Evolutionary conservation across 805 yeast genomes (phyloP).

Genomic region (Cyberlindnera xylosilytica): DNA sequence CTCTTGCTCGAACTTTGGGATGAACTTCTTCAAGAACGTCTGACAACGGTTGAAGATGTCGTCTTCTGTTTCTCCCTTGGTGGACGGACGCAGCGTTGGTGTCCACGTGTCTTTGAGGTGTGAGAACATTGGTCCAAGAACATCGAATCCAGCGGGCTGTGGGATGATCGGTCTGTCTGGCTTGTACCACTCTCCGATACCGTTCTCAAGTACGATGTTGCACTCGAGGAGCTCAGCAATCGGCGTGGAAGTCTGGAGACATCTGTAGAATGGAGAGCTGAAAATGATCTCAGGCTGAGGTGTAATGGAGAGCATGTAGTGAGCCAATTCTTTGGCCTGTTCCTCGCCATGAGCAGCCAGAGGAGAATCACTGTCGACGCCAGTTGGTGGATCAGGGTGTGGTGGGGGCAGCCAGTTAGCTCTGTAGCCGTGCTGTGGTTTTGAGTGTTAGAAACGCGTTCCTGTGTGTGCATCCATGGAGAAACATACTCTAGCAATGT

Average conservation of each 20-base stretch:
- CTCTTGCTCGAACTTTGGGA: constrained; percentile 52
- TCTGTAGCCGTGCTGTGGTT: constrained; percentile 76
- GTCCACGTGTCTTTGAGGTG: constrained; percentile 45
- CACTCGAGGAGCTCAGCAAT: constrained; percentile 56
- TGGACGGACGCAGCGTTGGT: constrained; percentile 57
- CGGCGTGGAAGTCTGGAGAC: constrained; percentile 79
- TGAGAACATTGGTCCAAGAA: constrained; percentile 52
- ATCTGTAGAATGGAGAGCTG: constrained; percentile 85
- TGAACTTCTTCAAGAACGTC: constrained; percentile 50
- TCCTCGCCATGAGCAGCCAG: constrained; percentile 84
- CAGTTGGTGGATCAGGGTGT: constrained; percentile 79
- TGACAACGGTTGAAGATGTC: constrained; percentile 65
- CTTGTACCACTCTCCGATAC: constrained; percentile 91
- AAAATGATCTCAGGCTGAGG: constrained; percentile 71
- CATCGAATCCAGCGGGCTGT: constrained; percentile 53
- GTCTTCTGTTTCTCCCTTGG: constrained; percentile 68
- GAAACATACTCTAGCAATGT: constrained; percentile 51
- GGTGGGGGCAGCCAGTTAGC: constrained; percentile 80
- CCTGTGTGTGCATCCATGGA: too few relatives aligned
- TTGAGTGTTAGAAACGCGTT: not conserved
- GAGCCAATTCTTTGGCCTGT: constrained; percentile 81
- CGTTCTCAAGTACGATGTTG: constrained; percentile 68
- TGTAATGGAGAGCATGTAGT: constrained; percentile 44
- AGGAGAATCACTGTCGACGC: constrained; percentile 85
- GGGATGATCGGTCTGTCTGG: constrained; percentile 69